Evolutionary conservation across 305 asterid species (phyloP).

Genomic region (Rubia tinctorum): DNA sequence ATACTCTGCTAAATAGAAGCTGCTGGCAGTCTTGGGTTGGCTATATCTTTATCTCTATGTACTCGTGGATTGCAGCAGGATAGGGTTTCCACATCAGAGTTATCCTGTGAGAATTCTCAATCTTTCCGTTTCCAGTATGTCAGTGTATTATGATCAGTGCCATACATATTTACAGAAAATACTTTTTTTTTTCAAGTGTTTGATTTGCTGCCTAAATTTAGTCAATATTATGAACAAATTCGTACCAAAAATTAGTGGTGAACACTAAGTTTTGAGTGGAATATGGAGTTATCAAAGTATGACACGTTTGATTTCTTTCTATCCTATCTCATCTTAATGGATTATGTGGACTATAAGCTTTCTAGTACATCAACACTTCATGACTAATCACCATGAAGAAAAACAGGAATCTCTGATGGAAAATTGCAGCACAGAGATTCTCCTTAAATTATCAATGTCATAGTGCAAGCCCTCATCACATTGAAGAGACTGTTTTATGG

Average conservation of each 20-base stretch:
- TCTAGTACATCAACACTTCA: neutral
- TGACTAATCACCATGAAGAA: neutral
- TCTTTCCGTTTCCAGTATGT: neutral
- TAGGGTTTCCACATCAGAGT: conserved; percentile 25
- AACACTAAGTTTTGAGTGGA: neutral
- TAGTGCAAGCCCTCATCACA: neutral
- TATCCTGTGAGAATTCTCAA: conserved; percentile 7
- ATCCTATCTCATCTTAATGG: neutral
- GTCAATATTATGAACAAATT: neutral
- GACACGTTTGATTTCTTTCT: neutral
- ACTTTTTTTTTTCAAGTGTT: neutral
- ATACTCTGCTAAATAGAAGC: neutral
- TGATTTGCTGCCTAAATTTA: neutral
- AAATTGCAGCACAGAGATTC: neutral
- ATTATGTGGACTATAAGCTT: neutral
- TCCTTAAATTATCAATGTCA: neutral
- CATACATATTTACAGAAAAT: neutral
- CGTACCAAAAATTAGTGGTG: neutral
- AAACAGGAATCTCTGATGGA: neutral
- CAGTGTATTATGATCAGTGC: neutral
- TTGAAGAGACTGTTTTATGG: neutral
- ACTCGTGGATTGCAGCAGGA: conserved; percentile 8
- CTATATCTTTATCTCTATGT: neutral
- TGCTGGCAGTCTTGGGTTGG: conserved; percentile 4
- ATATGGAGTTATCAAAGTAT: neutral